Base-by-base conservation (phyloP, 1,284 basidiomycete species). In the Cutaneotrichosporon sp. region DNA sequence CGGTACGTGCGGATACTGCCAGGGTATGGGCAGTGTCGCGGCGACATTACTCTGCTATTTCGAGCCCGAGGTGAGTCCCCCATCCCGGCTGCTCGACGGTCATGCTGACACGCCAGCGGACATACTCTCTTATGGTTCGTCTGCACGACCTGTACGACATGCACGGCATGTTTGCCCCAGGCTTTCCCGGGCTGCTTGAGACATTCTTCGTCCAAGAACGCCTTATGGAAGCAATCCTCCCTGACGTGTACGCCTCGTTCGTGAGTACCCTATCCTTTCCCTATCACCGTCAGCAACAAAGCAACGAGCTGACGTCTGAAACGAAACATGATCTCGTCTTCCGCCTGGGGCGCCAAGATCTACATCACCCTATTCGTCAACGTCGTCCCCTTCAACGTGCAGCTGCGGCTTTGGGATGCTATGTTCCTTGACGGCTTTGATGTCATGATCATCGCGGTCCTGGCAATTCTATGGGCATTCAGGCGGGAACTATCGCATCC, bases 11-110 rank as follows among this genome's bases (percentile, higher is more conserved):
- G 96, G 92, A 3, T 99, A 99, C 72, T 94, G 94, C 52, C 96
- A 99, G 76, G 94, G 96, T 46, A 99, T 99, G 94, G 94, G 96
- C 0, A 90, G 93, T 6, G 89, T 98, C 49, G 92, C 93, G 0
- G 90, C 93, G 0, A 96, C 92, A 1, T 79, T 99, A 26, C 80
- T 98, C 14, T 92, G 88, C 75, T 97, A 98, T 73, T 88, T 91
- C 70, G 85, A 86, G 56, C 88, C 91, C 5, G 88, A 90, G 67
- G 79, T 80, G 45, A 51, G 75, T 67, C 19, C 9, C 2, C 7
- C n/a, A 22, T 20, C 24, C 2, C 3, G 16, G 34, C 10, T n/a
- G 19, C 16, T n/a, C 19, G 12, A n/a, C 26, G 16, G 10, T 24
- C 19, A 9, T 12, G 32, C 47, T 38, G 20, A 27, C 57, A 25